Percentiles rank a stretch among this genome's conserved stretches.
Evolutionary conservation across 2,329 filamentous ascomycete species (phyloP).

Genomic region (Neospermospora avenae): DNA sequence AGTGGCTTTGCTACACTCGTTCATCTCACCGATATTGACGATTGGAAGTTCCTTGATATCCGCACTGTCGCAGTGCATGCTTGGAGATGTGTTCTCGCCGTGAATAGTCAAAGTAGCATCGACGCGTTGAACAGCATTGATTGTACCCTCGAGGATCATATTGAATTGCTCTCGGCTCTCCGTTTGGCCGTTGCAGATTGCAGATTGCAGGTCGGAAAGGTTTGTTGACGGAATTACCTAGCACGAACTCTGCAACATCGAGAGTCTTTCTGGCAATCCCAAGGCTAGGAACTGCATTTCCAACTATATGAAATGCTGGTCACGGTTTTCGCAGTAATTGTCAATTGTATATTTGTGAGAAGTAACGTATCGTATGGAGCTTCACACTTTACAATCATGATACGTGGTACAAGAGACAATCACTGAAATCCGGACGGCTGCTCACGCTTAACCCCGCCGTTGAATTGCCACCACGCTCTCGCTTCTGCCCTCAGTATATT

Average conservation of each 20-base stretch:
- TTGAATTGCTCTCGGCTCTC: constrained; percentile 40
- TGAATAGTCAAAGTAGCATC: constrained; percentile 54
- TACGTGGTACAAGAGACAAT: too few species aligned
- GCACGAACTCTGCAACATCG: constrained; percentile 46
- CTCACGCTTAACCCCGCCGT: too few species aligned
- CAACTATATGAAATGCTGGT: too few species aligned
- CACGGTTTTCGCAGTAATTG: too few species aligned
- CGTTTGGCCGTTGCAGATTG: constrained; percentile 43
- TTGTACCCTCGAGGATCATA: constrained; percentile 55
- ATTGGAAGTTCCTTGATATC: constrained; percentile 53
- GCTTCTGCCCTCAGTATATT: too few species aligned
- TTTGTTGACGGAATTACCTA: constrained; percentile 42
- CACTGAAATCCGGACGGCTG: too few species aligned
- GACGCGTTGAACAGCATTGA: constrained; percentile 50
- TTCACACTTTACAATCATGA: too few species aligned
- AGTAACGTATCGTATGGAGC: too few species aligned
- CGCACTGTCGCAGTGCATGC: constrained; percentile 53
- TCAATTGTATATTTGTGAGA: too few species aligned
- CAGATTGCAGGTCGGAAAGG: constrained; percentile 43
- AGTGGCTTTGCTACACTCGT: constrained; percentile 41
- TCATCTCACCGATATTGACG: constrained; percentile 43
- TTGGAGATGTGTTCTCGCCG: constrained; percentile 50
- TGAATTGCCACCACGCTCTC: too few species aligned
- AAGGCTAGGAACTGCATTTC: too few species aligned
- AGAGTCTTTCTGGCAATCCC: constrained; percentile 51